A percentile compares a stretch with the other conserved stretches of the same genome.
These are phyloP conservation scores for Phalaenopsis equestris DNA, from an alignment of 106 monocot genomes.

Conservation along the genomic window DNA sequence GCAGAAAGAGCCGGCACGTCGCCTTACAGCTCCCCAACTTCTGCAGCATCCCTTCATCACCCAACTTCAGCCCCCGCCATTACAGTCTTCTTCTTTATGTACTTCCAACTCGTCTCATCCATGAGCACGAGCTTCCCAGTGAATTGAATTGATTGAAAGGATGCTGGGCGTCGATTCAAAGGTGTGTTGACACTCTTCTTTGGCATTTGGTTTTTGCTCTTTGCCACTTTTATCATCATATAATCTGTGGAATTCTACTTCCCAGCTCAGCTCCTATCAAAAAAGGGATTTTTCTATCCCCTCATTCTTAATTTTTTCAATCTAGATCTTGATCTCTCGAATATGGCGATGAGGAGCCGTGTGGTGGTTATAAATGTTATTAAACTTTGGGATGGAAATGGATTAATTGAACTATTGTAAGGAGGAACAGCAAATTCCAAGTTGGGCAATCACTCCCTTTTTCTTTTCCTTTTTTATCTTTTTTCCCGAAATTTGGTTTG, in stretches of 20 bases:
- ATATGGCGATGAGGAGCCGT: background rate
- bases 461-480: background rate
- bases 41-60: constrained; percentile 81
- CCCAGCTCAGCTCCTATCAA: too few relatives aligned
- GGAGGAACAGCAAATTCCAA: constrained; percentile 7
- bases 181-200: background rate
- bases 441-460: background rate
- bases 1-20: constrained; percentile 51
- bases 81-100: background rate
- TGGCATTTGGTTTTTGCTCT: background rate
- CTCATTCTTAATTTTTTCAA: background rate
- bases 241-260: background rate
- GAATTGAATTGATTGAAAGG: too few relatives aligned
- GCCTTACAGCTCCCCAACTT: constrained; percentile 47
- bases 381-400: background rate
- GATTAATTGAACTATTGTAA: background rate
- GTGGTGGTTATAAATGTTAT: background rate
- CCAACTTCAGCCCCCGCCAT: background rate
- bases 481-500: background rate
- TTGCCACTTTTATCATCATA: constrained; percentile 2
- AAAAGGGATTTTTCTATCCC: background rate
- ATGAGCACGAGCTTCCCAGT: background rate
- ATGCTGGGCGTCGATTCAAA: background rate
- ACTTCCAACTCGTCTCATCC: constrained; percentile 4
- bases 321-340: background rate